Evolutionary conservation across 2,329 filamentous ascomycete genomes (phyloP).

Genomic region (Colletotrichum chlorophyti): DNA sequence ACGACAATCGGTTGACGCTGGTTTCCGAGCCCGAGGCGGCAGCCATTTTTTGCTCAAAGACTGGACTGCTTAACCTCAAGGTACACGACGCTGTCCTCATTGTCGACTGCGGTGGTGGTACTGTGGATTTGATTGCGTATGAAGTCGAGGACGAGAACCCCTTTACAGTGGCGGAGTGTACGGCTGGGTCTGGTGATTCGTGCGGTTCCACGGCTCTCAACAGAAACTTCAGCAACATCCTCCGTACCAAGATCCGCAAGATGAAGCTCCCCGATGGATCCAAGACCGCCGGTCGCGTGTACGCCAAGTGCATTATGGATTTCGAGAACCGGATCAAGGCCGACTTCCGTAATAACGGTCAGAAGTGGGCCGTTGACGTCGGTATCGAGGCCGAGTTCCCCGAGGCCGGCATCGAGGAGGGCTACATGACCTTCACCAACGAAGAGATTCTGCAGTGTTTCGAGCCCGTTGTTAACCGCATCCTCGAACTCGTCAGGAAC

Average conservation of each 20-base stretch:
- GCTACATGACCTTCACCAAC: constrained; percentile 99
- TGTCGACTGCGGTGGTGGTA: constrained; percentile 97
- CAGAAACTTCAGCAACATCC: constrained; percentile 97
- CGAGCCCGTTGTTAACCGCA: constrained; percentile 96
- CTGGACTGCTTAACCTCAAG: constrained; percentile 93
- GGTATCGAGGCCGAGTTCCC: constrained; percentile 98
- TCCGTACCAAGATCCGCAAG: constrained; percentile 96
- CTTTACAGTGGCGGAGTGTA: constrained; percentile 96
- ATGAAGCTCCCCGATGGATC: constrained; percentile 98
- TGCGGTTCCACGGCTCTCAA: constrained; percentile 98
- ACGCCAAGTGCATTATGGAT: constrained; percentile 99
- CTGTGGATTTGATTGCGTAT: constrained; percentile 98
- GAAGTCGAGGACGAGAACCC: constrained; percentile 98
- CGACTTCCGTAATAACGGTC: constrained; percentile 98
- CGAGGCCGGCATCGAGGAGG: constrained; percentile 96
- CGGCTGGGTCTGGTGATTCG: constrained; percentile 94
- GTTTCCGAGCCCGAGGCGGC: constrained; percentile 97
- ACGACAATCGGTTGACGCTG: constrained; percentile 93
- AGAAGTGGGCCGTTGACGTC: constrained; percentile 99
- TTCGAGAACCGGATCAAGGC: constrained; percentile 99
- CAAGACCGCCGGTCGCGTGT: constrained; percentile 96
- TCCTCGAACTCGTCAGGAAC: constrained; percentile 93
- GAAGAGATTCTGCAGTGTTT: constrained; percentile 99
- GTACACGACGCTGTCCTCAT: constrained; percentile 98
- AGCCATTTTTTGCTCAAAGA: constrained; percentile 97